Evolutionary conservation across 306 rosid species (phyloP), one percentile per base, ranked within the genome.

Genomic region (Prunus salicina): DNA sequence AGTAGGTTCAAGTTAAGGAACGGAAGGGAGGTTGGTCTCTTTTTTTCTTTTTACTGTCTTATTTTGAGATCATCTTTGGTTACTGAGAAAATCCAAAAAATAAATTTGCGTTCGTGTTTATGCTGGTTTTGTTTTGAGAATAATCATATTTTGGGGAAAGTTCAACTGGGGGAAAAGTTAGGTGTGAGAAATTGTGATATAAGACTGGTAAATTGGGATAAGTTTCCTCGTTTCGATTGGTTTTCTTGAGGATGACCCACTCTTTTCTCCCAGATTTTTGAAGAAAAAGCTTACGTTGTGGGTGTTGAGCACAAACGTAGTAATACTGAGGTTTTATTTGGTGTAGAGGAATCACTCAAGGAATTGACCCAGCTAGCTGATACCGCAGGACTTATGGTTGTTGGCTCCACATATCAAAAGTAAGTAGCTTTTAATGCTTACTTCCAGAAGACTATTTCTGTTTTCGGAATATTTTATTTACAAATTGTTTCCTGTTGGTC

Each of bases 341-440:
- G 92, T 45, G 83, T 84, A 8, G 88, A 92, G 28, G 93, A 95
- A 66, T 95, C 99, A 24, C 85, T 92, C 27, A 87, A 86, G 69
- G 97, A 95, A 76, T 74, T 92, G 86, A 84, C 74, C 70, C 99
- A 95, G 80, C 81, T 95, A 65, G 97, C 99, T 77, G 97, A 95
- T 85, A 92, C 99, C 51, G 97, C 97, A 60, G 99, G 99, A 34
- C 85, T 95, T 71, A 61, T 76, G 88, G 90, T 92, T 79, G 96
- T 92, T 82, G 97, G 89, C 62, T 90, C 97, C 45, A 92, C 97
- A 1, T 83, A 82, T 73, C 97, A 95, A 79, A 92, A 95, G 97
- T 87, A 76, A 72, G 78, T 71, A 19, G 28, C 46, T 60, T 13
- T 12, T 28, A 13, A 61, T 67, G 57, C 43, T 67, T 64, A 5